Evolutionary conservation across 2,329 filamentous ascomycete species (phyloP).

Genomic region (Boeremia exigua): DNA sequence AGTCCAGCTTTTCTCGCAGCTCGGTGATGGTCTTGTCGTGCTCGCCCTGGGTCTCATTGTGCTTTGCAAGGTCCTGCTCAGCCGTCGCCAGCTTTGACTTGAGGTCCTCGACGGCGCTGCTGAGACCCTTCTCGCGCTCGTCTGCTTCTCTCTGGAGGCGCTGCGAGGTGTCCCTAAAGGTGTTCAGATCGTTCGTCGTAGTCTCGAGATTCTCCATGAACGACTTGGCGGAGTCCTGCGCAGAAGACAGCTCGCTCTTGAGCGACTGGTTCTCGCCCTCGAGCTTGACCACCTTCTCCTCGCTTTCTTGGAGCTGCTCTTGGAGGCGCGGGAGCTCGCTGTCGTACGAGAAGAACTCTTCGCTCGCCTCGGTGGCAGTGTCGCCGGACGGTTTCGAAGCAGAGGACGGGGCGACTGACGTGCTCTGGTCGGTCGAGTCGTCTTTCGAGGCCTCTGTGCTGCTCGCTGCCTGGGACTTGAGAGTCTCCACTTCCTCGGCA

Average conservation of each 20-base stretch:
- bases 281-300: conserved; percentile 73
- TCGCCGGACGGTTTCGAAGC: conserved; percentile 34
- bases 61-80: conserved; percentile 54
- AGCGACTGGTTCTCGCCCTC: conserved; percentile 71
- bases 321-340: conserved; percentile 85
- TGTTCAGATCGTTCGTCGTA: conserved; percentile 68
- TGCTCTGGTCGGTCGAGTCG: conserved; percentile 34
- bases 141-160: conserved; percentile 43
- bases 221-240: conserved; percentile 67
- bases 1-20: conserved; percentile 37
- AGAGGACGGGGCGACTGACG: conserved; percentile 35
- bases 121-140: conserved; percentile 39
- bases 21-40: conserved; percentile 50
- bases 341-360: conserved; percentile 93
- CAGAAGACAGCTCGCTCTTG: conserved; percentile 72
- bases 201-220: conserved; percentile 67
- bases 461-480: conserved; percentile 49
- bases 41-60: conserved; percentile 51
- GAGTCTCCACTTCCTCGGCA: conserved; percentile 67
- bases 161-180: conserved; percentile 60
- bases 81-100: conserved; percentile 45
- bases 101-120: conserved; percentile 33
- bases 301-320: conserved; percentile 71
- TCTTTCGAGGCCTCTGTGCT: conserved; percentile 29
- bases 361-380: conserved; percentile 51